Evolutionary conservation across 2,329 filamentous ascomycete species (phyloP).

Genomic region (Fusarium pseudoanthophilum): DNA sequence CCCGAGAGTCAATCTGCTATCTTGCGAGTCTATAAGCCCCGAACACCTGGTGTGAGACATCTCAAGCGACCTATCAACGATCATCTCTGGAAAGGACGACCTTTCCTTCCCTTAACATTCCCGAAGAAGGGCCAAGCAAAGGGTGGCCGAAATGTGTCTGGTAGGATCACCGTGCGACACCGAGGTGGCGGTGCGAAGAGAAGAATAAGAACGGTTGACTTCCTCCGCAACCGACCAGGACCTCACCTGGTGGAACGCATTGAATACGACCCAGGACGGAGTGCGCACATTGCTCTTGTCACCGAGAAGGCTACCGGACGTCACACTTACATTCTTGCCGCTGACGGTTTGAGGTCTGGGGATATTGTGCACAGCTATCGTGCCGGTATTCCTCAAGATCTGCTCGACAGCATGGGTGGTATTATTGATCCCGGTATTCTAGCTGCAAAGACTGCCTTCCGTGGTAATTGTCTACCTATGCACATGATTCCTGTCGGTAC

Average conservation of each 20-base stretch:
- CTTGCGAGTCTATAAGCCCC: slow-evolving; percentile 89
- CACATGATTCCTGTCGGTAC: slow-evolving; percentile 98
- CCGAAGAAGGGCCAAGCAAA: slow-evolving; percentile 93
- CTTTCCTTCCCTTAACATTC: slow-evolving; percentile 84
- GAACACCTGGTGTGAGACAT: slow-evolving; percentile 92
- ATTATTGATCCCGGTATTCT: slow-evolving; percentile 93
- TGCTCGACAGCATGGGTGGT: slow-evolving; percentile 93
- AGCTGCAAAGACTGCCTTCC: slow-evolving; percentile 91
- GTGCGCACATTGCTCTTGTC: slow-evolving; percentile 90
- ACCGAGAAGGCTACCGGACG: slow-evolving; percentile 77
- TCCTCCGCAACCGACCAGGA: slow-evolving; percentile 79
- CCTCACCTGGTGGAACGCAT: slow-evolving; percentile 92
- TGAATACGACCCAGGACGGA: slow-evolving; percentile 94
- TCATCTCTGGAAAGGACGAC: slow-evolving; percentile 94
- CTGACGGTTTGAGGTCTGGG: slow-evolving; percentile 91
- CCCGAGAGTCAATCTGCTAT: slow-evolving; percentile 53
- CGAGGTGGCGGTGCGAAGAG: slow-evolving; percentile 92
- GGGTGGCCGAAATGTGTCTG: slow-evolving; percentile 90
- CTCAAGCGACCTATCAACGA: slow-evolving; percentile 93
- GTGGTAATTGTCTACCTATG: slow-evolving; percentile 93
- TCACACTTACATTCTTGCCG: slow-evolving; percentile 93
- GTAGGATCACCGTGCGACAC: slow-evolving; percentile 88
- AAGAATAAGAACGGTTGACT: slow-evolving; percentile 92
- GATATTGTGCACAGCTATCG: slow-evolving; percentile 94
- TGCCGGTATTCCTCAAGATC: slow-evolving; percentile 84